phyloP scores from a whole-genome alignment of 129 eudicot species.

The Flaveria bidentis region DNA sequence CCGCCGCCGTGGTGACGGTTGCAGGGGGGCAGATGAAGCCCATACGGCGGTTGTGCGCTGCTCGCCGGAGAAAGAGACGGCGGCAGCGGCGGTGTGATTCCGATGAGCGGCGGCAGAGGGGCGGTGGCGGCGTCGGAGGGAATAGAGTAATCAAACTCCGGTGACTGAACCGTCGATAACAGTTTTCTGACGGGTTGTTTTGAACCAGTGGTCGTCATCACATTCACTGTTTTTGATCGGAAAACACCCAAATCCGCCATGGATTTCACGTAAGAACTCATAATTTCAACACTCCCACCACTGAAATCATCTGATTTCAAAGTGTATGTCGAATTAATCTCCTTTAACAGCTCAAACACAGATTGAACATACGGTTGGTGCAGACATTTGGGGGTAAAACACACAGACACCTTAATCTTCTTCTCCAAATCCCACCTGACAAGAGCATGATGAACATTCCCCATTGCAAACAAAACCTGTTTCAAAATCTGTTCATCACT shows the following conservation, averaged over 20 bases:
- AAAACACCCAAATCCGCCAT: conserved; percentile 44
- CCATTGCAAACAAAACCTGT: conserved; percentile 39
- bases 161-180: neutral
- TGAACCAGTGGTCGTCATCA: conserved; percentile 20
- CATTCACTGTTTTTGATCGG: conserved; percentile 22
- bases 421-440: conserved; percentile 82
- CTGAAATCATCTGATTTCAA: conserved; percentile 33
- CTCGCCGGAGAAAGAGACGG: conserved; percentile 38
- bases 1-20: conserved; percentile 32
- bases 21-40: conserved; percentile 65
- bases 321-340: conserved; percentile 52
- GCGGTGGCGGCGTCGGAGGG: conserved; percentile 41
- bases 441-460: conserved; percentile 68
- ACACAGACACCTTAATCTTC: conserved; percentile 63
- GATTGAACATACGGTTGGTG: conserved; percentile 39
- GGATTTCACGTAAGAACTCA: conserved; percentile 37
- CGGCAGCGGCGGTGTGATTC: conserved; percentile 35
- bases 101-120: conserved; percentile 70
- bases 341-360: conserved; percentile 46
- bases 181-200: conserved; percentile 57
- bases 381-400: conserved; percentile 49
- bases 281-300: conserved; percentile 14
- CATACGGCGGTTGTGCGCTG: conserved; percentile 42
- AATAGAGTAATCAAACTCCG: conserved; percentile 22
- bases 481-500: conserved; percentile 1